Percentiles rank a stretch among this genome's conserved stretches.
Conservation (phyloP, 228 moss, liverwort and hornwort species). For the Sphagnum fallax region DNA sequence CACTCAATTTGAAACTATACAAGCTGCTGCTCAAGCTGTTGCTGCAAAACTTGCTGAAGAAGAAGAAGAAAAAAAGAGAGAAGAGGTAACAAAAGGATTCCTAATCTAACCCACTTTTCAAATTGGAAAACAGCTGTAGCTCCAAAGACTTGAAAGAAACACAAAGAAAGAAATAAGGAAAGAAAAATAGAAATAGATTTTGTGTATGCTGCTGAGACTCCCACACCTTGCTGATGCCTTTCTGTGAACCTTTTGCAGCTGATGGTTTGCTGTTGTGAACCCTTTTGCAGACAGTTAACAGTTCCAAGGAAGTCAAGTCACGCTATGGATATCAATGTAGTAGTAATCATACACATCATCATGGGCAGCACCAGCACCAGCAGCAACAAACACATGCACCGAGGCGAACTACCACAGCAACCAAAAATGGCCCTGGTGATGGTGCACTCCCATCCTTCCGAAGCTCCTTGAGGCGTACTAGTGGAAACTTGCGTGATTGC, state of each 20-base stretch:
- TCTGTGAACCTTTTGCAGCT: too few species aligned
- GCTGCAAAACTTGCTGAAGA: slow-evolving; percentile 44
- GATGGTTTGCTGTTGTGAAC: too few species aligned
- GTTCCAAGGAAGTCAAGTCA: slow-evolving; percentile 28
- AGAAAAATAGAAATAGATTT: too few species aligned
- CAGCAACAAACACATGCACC: slow-evolving; percentile 13
- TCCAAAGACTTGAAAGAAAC: too few species aligned
- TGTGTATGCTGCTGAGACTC: too few species aligned
- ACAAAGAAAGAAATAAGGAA: too few species aligned
- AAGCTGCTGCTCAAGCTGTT: slow-evolving; percentile 15
- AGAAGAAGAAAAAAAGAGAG: slow-evolving; percentile 9
- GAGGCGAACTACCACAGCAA: slow-evolving; percentile 24
- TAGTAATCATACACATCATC: slow-evolving; percentile 19
- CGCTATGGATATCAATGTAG: slow-evolving; percentile 38
- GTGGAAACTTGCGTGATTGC: slow-evolving; percentile 61
- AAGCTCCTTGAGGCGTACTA: slow-evolving; percentile 48
- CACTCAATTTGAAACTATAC: slow-evolving; percentile 66
- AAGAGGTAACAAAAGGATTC: too few species aligned
- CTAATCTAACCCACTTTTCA: slow-evolving; percentile 5
- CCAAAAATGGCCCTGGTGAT: slow-evolving; percentile 16
- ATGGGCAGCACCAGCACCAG: neutral
- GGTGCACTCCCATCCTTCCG: slow-evolving; percentile 36
- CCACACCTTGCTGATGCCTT: too few species aligned
- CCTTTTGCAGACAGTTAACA: slow-evolving; percentile 28
- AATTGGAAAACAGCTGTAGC: neutral